Evolutionary conservation across 805 yeast species (phyloP).

Genomic region (Candida silvatica): DNA sequence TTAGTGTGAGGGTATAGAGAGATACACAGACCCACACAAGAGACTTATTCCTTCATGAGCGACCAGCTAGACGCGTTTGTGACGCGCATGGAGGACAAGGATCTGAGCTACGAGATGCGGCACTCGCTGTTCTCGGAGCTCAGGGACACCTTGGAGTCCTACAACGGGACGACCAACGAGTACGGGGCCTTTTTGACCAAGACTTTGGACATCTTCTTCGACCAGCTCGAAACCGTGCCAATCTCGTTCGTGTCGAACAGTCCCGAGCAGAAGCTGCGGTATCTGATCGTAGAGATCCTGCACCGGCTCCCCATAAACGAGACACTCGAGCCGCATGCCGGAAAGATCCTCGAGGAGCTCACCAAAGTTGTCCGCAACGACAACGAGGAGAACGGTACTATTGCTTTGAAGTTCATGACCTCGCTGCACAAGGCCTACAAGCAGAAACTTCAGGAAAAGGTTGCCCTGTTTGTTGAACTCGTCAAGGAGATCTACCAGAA

Average conservation of each 20-base stretch:
- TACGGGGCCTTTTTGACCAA: conserved; percentile 67
- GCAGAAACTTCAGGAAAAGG: conserved; percentile 54
- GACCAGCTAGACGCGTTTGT: conserved; percentile 52
- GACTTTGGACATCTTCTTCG: conserved; percentile 62
- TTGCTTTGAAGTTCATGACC: conserved; percentile 82
- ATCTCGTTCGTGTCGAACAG: conserved; percentile 60
- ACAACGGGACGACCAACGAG: conserved; percentile 64
- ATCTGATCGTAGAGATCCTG: conserved; percentile 66
- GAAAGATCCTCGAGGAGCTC: conserved; percentile 48
- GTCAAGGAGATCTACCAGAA: conserved; percentile 73
- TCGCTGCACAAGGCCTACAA: conserved; percentile 82
- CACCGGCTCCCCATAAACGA: conserved; percentile 82
- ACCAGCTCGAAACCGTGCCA: conserved; percentile 58
- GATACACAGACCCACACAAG: background rate
- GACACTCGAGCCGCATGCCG: conserved; percentile 62
- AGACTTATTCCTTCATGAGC: background rate
- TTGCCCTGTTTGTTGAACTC: conserved; percentile 68
- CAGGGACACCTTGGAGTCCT: conserved; percentile 79
- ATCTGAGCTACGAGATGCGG: conserved; percentile 48
- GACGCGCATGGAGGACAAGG: conserved; percentile 46
- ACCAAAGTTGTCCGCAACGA: conserved; percentile 58
- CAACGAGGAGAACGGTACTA: conserved; percentile 92
- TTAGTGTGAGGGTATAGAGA: background rate
- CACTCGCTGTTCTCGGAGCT: conserved; percentile 72
- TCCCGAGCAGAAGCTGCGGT: conserved; percentile 71